Evolutionary conservation across 1,284 basidiomycete species (phyloP).

Genomic region (Trichosporon sp.): DNA sequence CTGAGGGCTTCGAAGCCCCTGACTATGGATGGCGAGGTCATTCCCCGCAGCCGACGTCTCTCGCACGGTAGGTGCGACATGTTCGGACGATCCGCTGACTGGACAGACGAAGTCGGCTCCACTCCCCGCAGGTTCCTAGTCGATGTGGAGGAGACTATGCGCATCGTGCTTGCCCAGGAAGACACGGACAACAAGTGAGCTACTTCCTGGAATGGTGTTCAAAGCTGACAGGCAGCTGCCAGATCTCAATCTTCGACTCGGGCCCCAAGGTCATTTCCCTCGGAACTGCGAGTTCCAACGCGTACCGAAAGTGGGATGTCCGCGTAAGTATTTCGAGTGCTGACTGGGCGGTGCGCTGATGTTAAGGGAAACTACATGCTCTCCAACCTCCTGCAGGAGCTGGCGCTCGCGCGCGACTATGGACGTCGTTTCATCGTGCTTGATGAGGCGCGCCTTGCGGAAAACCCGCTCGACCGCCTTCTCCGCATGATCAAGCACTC

Average conservation of each 20-base stretch:
- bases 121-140: constrained; percentile 81
- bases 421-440: constrained; percentile 93
- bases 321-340: constrained; percentile 64
- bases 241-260: constrained; percentile 94
- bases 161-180: constrained; percentile 93
- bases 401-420: constrained; percentile 94
- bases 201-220: neutral
- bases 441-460: constrained; percentile 92
- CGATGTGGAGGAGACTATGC: constrained; percentile 98
- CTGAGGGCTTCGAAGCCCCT: constrained; percentile 56
- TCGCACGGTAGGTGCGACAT: constrained; percentile 65
- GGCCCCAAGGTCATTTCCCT: constrained; percentile 95
- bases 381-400: constrained; percentile 96
- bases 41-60: constrained; percentile 71
- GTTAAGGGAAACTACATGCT: constrained; percentile 90
- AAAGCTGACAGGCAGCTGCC: constrained; percentile 47
- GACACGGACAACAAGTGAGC: constrained; percentile 86
- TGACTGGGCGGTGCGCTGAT: constrained; percentile 25
- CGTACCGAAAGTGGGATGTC: constrained; percentile 95
- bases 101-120: constrained; percentile 58
- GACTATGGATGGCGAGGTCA: constrained; percentile 73
- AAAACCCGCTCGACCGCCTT: constrained; percentile 95
- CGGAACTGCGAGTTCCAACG: constrained; percentile 95
- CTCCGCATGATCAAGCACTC: constrained; percentile 98
- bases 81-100: neutral